phyloP scores from a whole-genome alignment of 257 asterid species.

The Vinca minor region DNA sequence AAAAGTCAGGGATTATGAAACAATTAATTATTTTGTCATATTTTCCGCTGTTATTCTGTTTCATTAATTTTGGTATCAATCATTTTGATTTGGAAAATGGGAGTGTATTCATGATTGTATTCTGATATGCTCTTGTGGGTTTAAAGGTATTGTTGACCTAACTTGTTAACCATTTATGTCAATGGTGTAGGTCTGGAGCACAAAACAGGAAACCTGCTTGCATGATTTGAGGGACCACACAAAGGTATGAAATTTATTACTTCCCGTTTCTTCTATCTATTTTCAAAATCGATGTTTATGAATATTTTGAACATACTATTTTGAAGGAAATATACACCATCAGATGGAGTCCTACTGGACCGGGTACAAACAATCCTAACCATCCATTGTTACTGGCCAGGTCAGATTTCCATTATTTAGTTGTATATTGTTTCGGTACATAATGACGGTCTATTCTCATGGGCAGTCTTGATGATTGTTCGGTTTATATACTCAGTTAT shows the following conservation, averaged over 20 bases:
- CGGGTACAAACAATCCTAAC: slow-evolving; percentile 82
- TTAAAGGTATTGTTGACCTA: neutral
- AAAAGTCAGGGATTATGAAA: neutral
- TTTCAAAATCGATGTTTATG: slow-evolving; percentile 12
- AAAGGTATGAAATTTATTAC: slow-evolving; percentile 36
- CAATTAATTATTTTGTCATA: neutral
- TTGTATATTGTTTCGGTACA: neutral
- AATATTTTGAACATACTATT: slow-evolving; percentile 6
- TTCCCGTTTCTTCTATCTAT: slow-evolving; percentile 7
- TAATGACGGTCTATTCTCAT: neutral
- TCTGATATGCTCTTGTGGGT: neutral
- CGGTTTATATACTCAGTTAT: neutral
- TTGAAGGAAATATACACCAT: slow-evolving; percentile 90
- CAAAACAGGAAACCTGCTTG: slow-evolving; percentile 70
- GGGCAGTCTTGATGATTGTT: neutral
- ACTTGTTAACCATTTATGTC: slow-evolving; percentile 17
- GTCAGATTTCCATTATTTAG: slow-evolving; percentile 28
- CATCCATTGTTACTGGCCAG: slow-evolving; percentile 75
- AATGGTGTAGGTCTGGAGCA: slow-evolving; percentile 83
- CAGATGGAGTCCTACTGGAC: slow-evolving; percentile 97
- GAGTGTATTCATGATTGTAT: neutral
- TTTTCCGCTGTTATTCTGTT: neutral
- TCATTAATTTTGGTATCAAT: neutral
- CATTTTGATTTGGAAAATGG: neutral
- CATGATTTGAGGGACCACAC: slow-evolving; percentile 75